Evolutionary conservation across 2,329 filamentous ascomycete genomes (phyloP).

Genomic region (Botryotinia narcissicola): DNA sequence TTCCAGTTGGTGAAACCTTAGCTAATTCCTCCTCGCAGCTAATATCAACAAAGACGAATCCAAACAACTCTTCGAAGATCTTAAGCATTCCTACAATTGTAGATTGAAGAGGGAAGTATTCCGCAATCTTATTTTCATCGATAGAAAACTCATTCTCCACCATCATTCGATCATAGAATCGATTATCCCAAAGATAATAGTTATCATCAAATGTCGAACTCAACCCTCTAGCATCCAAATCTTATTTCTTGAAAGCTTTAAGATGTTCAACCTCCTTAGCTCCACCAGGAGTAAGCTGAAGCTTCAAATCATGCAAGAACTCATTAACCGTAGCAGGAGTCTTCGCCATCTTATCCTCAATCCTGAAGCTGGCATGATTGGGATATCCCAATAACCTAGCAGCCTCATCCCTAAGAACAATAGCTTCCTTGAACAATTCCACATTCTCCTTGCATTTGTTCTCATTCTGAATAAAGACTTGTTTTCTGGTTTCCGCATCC

Average conservation of each 20-base stretch:
- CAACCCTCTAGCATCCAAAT: constrained; percentile 58
- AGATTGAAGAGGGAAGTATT: constrained; percentile 77
- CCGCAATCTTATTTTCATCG: constrained; percentile 74
- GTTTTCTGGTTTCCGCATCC: constrained; percentile 65
- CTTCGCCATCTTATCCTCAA: constrained; percentile 87
- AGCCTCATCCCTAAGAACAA: constrained; percentile 73
- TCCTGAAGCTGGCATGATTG: constrained; percentile 71
- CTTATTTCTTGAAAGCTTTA: constrained; percentile 70
- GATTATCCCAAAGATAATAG: constrained; percentile 81
- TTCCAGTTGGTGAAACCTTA: constrained; percentile 34
- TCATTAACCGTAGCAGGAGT: constrained; percentile 67
- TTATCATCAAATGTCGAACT: constrained; percentile 57
- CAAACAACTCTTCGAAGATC: constrained; percentile 82
- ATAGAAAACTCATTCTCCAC: constrained; percentile 78
- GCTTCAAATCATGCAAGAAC: constrained; percentile 69
- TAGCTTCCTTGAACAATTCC: constrained; percentile 69
- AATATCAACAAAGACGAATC: constrained; percentile 74
- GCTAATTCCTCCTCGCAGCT: constrained; percentile 54
- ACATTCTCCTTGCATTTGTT: constrained; percentile 72
- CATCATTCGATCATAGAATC: constrained; percentile 78
- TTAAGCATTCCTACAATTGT: constrained; percentile 76
- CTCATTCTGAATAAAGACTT: constrained; percentile 71
- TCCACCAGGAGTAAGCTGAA: constrained; percentile 66
- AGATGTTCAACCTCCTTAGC: constrained; percentile 67
- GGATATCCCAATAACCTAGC: constrained; percentile 74